phyloP scores from a whole-genome alignment of 352 stramenopile species.

The Globisporangium uncinulatum region DNA sequence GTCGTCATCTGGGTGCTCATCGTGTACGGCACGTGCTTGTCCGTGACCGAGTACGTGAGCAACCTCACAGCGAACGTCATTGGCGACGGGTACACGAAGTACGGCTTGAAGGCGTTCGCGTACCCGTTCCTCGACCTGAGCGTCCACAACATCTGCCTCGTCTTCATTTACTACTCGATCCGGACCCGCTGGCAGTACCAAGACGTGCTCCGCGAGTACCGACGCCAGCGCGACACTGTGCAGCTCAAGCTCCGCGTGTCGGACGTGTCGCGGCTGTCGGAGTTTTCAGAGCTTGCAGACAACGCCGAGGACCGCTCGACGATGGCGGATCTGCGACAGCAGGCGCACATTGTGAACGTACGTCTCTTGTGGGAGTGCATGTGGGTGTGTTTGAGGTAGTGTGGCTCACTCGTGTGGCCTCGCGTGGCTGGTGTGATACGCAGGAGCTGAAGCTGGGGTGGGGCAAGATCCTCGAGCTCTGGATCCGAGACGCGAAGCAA shows the following conservation, averaged over 20 bases:
- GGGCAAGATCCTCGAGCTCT: constrained; percentile 46
- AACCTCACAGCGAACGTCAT: constrained; percentile 62
- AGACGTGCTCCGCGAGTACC: constrained; percentile 37
- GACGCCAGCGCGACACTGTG: constrained; percentile 13
- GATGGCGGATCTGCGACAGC: constrained; percentile 28
- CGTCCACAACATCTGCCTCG: constrained; percentile 66
- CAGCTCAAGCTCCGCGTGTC: constrained; percentile 13
- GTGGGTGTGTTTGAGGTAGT: not conserved
- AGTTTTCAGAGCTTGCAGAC: not conserved
- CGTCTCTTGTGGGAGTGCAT: not conserved
- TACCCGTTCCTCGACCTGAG: constrained; percentile 73
- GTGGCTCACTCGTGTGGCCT: not conserved
- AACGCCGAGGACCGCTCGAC: constrained; percentile 20
- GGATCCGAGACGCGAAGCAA: constrained; percentile 64
- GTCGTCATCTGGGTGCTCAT: constrained; percentile 60
- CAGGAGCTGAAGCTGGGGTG: constrained; percentile 52
- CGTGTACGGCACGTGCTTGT: constrained; percentile 49
- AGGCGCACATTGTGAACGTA: constrained; percentile 51
- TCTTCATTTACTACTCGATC: constrained; percentile 78
- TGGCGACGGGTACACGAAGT: constrained; percentile 37
- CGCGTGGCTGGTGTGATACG: not conserved
- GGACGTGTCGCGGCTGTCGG: not conserved
- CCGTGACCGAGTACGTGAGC: constrained; percentile 53
- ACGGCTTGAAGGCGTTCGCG: constrained; percentile 62
- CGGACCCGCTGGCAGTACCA: constrained; percentile 73